Evolutionary conservation across 2,329 filamentous ascomycete genomes (phyloP).

Genomic region (Furcasterigmium sp.): DNA sequence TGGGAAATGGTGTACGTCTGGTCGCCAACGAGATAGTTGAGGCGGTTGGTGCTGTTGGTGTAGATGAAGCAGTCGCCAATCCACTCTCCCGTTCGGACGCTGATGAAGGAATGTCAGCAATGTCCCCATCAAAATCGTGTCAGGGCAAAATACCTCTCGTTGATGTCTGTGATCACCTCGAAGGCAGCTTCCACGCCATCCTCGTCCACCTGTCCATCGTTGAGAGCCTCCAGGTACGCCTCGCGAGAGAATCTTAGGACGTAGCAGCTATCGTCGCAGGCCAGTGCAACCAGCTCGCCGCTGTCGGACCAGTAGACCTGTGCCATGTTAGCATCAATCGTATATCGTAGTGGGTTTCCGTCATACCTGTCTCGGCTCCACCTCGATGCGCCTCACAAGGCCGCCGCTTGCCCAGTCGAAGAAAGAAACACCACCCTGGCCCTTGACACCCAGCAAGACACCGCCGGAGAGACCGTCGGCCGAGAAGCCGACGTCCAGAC

Average conservation of each 20-base stretch:
- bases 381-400: conserved; percentile 87
- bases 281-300: conserved; percentile 86
- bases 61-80: conserved; percentile 99
- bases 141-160: conserved; percentile 61
- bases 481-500: conserved; percentile 90
- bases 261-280: conserved; percentile 93
- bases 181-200: conserved; percentile 96
- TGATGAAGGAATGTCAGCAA: conserved; percentile 30
- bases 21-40: conserved; percentile 97
- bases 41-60: conserved; percentile 90
- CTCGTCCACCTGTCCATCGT: conserved; percentile 75
- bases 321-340: background rate
- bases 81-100: conserved; percentile 92
- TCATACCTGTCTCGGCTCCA: conserved; percentile 51
- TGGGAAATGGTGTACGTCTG: conserved; percentile 97
- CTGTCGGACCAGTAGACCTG: conserved; percentile 96
- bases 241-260: conserved; percentile 89
- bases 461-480: conserved; percentile 88
- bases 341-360: too few species aligned
- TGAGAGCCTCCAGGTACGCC: conserved; percentile 76
- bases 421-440: conserved; percentile 89
- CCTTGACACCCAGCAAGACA: conserved; percentile 87
- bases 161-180: conserved; percentile 93
- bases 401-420: conserved; percentile 93
- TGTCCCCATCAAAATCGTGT: background rate